Percentiles rank a stretch among this genome's conserved stretches.
Conservation (phyloP, 192 early-diverging fungal species). For the Linnemannia hyalina region DNA sequence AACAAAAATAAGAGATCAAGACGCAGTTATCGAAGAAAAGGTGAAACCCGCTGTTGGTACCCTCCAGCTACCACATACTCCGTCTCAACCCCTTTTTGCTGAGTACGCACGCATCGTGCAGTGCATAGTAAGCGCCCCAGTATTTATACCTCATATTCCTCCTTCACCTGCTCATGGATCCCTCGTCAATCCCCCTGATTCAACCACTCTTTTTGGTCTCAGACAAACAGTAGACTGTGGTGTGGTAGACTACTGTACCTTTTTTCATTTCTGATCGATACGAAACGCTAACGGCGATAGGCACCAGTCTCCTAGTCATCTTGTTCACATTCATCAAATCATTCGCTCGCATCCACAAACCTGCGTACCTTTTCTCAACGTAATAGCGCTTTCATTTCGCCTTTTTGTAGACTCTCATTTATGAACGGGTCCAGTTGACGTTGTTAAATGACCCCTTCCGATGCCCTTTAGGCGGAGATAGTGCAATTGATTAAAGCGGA, state of each 20-base stretch:
- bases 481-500: background rate
- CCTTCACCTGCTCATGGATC: background rate
- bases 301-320: background rate
- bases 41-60: background rate
- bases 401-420: background rate
- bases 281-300: background rate
- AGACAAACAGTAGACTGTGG: background rate
- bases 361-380: background rate
- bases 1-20: background rate
- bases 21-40: background rate
- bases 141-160: background rate
- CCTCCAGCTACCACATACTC: background rate
- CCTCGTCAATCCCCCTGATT: background rate
- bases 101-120: background rate
- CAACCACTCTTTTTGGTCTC: background rate
- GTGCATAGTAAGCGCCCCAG: background rate
- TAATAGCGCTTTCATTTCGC: background rate
- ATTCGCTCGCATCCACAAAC: background rate
- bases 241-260: background rate
- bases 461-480: background rate
- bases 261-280: background rate
- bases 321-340: background rate
- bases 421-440: background rate
- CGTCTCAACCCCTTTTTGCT: background rate
- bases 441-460: background rate